A percentile compares a stretch with the other conserved stretches of the same genome.
Conservation (phyloP, 768 basidiomycete species). For the Xanthoconium purpureum region DNA sequence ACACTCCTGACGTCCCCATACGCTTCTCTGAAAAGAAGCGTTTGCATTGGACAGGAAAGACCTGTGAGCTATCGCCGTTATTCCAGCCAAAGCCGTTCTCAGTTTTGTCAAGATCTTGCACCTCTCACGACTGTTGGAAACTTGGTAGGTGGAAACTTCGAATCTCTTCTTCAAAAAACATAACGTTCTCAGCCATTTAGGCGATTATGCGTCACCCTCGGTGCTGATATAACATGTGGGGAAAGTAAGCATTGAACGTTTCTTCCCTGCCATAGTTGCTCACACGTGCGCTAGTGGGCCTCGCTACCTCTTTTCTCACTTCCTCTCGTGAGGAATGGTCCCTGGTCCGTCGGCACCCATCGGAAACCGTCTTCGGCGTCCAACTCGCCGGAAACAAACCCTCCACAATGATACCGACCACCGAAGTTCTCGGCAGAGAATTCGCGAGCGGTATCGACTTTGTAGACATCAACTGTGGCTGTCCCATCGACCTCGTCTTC, state of each 20-base stretch:
- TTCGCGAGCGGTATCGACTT: constrained; percentile 73
- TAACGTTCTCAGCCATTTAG: constrained; percentile 75
- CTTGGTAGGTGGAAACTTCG: constrained; percentile 45
- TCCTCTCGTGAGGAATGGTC: constrained; percentile 97
- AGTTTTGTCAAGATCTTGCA: constrained; percentile 47
- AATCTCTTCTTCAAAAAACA: background rate
- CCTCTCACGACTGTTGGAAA: constrained; percentile 97
- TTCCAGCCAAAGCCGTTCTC: constrained; percentile 27
- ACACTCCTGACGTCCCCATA: constrained; percentile 66
- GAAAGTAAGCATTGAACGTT: constrained; percentile 57
- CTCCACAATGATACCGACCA: constrained; percentile 68
- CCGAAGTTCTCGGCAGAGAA: constrained; percentile 76
- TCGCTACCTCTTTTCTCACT: constrained; percentile 84
- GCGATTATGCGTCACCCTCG: constrained; percentile 78
- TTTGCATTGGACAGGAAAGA: constrained; percentile 81
- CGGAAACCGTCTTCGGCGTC: constrained; percentile 84
- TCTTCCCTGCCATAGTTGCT: background rate
- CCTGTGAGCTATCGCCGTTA: constrained; percentile 50
- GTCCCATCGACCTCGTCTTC: constrained; percentile 96
- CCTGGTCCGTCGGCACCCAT: constrained; percentile 82
- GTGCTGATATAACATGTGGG: constrained; percentile 93
- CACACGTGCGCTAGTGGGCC: constrained; percentile 63
- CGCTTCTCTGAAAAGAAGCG: constrained; percentile 83
- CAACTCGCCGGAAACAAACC: constrained; percentile 92
- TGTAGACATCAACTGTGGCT: constrained; percentile 94